phyloP scores from a whole-genome alignment of 2,329 filamentous ascomycete species.

The Colletotrichum lentis region DNA sequence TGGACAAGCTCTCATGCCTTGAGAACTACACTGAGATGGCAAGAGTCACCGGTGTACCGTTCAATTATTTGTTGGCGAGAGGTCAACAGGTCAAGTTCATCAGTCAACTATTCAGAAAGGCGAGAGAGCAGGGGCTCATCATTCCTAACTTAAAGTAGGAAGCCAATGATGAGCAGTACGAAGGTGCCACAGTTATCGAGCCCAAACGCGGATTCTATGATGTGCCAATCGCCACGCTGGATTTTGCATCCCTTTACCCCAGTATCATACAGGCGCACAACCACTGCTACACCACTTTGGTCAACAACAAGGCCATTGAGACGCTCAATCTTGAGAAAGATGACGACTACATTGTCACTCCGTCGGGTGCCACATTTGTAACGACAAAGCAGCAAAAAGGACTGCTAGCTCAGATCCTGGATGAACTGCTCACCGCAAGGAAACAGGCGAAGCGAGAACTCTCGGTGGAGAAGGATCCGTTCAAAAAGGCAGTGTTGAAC shows the following conservation, averaged over 20 bases:
- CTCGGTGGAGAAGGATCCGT: conserved; percentile 87
- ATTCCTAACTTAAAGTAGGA: conserved; percentile 85
- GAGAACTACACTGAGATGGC: conserved; percentile 99
- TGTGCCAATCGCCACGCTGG: conserved; percentile 92
- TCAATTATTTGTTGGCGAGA: conserved; percentile 89
- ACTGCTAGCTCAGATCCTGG: conserved; percentile 91
- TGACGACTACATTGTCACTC: conserved; percentile 95
- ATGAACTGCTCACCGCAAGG: conserved; percentile 88
- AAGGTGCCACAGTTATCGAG: conserved; percentile 97
- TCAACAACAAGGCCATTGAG: conserved; percentile 81
- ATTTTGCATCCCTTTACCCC: conserved; percentile 98
- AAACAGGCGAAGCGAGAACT: conserved; percentile 94
- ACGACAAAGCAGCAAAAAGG: conserved; percentile 91
- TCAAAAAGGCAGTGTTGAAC: conserved; percentile 97
- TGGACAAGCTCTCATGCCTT: conserved; percentile 98
- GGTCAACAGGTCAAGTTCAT: conserved; percentile 98
- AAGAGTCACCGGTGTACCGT: conserved; percentile 97
- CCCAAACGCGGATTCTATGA: conserved; percentile 93
- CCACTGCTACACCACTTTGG: conserved; percentile 92
- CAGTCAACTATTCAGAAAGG: conserved; percentile 95
- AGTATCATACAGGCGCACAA: conserved; percentile 99
- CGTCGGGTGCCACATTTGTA: conserved; percentile 92
- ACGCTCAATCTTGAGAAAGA: conserved; percentile 81
- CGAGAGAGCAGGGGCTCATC: conserved; percentile 89
- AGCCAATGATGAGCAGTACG: conserved; percentile 85